Conservation (phyloP, 306 rosid species). For the Neltuma alba region DNA sequence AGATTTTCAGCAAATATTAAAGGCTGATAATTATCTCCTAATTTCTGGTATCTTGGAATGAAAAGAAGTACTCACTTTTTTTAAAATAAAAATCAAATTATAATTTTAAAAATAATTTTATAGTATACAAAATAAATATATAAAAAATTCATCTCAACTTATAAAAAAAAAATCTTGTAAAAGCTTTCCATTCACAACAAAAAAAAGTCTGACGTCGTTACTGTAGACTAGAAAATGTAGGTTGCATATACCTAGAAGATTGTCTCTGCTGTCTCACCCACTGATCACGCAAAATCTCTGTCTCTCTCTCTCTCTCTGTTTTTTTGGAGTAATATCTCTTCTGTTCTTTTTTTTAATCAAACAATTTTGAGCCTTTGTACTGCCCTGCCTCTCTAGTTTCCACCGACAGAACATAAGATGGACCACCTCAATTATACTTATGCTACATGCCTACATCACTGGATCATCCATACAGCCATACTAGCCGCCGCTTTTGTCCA, state of each 20-base stretch:
- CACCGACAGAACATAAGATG: constrained; percentile 16
- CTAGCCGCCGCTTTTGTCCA: neutral
- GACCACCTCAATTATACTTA: constrained; percentile 3
- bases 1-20: neutral
- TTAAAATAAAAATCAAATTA: no score
- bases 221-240: neutral
- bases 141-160: no score
- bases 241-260: neutral
- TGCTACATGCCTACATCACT: neutral
- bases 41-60: neutral
- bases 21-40: neutral
- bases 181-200: neutral
- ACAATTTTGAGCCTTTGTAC: neutral
- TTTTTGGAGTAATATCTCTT: no score
- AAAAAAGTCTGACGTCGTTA: neutral
- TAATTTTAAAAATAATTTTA: no score
- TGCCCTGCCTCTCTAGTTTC: neutral
- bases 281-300: neutral
- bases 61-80: no score
- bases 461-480: neutral
- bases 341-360: neutral
- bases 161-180: no score
- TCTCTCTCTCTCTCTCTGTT: neutral
- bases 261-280: neutral
- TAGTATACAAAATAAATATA: no score